These are phyloP conservation scores for Violaceomyces palustris DNA, from an alignment of 1,284 basidiomycete genomes.

Conservation along the genomic window DNA sequence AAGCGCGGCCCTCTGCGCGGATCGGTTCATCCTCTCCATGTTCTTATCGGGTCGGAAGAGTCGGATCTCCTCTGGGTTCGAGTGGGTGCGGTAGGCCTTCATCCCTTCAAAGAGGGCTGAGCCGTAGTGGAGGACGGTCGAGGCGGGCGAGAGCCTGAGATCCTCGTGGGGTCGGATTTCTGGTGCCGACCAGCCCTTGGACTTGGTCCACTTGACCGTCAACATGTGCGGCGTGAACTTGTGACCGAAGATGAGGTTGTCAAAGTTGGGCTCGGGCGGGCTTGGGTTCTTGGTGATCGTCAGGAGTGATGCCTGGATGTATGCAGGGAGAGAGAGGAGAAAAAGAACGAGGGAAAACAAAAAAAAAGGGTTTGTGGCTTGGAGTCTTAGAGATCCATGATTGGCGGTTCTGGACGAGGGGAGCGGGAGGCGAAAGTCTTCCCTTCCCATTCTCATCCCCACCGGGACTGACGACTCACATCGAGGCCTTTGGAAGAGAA, in stretches of 20 bases:
- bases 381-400: too few species aligned
- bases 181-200: slow-evolving; percentile 73
- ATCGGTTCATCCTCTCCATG: slow-evolving; percentile 38
- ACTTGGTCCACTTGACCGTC: slow-evolving; percentile 69
- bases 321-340: too few species aligned
- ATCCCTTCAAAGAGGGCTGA: slow-evolving; percentile 31
- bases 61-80: slow-evolving; percentile 27
- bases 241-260: slow-evolving; percentile 57
- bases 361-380: too few species aligned
- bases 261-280: slow-evolving; percentile 28
- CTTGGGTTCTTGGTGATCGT: slow-evolving; percentile 21
- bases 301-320: too few species aligned
- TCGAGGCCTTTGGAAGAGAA: too few species aligned
- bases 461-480: too few species aligned
- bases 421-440: too few species aligned
- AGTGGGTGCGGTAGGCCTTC: slow-evolving; percentile 36
- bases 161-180: slow-evolving; percentile 66
- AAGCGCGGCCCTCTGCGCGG: slow-evolving; percentile 26
- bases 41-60: slow-evolving; percentile 36
- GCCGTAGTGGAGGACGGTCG: slow-evolving; percentile 30
- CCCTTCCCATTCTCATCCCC: too few species aligned
- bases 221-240: slow-evolving; percentile 85
- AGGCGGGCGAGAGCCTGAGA: slow-evolving; percentile 27
- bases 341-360: too few species aligned
- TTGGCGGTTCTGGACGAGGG: too few species aligned